Evolutionary conservation across 345 rosid genomes (phyloP), one percentile per base, ranked within the genome.

Genomic region (Diplotaxis tenuifolia): DNA sequence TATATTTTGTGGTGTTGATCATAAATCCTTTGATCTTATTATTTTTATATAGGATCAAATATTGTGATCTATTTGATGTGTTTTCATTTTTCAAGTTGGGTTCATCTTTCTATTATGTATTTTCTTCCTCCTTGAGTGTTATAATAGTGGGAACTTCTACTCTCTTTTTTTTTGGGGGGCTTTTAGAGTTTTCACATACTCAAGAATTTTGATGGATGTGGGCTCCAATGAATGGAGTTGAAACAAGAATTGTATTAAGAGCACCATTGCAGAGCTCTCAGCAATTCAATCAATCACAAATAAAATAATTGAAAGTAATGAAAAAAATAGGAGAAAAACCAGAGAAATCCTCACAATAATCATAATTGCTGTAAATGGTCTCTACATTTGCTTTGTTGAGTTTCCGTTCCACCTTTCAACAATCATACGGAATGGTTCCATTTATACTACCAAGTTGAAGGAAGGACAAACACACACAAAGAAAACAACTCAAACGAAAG

Each of bases 61-160:
- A 56, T 47, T 21, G 9, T 23, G 54, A 23, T 74, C 73, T 25
- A 32, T 36, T 42, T 9, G 12, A 67, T 67, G 45, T 59, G 14
- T 59, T 67, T 65, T 22, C 11, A 57, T 15, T 65, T 57, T 47
- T 47, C 12, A 45, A 47, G 60, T 32, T 66, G 61, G 62, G 67
- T 25, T 61, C 23, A 52, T n/a, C n/a, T 61, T 75, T 75, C 49
- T 14, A 42, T 11, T 12, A 50, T 25, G 45, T 19, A 20, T 74
- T 58, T 65, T 56, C n/a, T n/a, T n/a, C n/a, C n/a, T n/a, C n/a
- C n/a, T n/a, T n/a, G n/a, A n/a, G n/a, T n/a, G n/a, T n/a, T n/a
- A n/a, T n/a, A n/a, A n/a, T n/a, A n/a, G n/a, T n/a, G n/a, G n/a
- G n/a, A n/a, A n/a, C n/a, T n/a, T n/a, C n/a, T n/a, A n/a, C n/a